These are phyloP conservation scores for Erigeron philadelphicus DNA, from an alignment of 140 eudicot species.

Conservation along the genomic window DNA sequence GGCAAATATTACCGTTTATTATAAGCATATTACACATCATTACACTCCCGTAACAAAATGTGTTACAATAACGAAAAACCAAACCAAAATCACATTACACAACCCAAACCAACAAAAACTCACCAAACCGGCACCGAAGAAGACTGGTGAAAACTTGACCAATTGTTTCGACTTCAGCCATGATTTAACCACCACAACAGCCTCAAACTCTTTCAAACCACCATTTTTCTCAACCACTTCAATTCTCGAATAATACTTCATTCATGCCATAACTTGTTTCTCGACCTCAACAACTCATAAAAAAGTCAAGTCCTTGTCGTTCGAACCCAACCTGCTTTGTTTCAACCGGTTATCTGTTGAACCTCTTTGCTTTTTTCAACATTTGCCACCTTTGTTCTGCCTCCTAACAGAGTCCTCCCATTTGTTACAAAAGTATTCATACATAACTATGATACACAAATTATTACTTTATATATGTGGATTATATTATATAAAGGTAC, in stretches of 20 bases:
- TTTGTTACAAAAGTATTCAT: not conserved
- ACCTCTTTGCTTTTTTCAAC: constrained; percentile 4
- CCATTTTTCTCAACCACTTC: not conserved
- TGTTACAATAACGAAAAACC: too few relatives aligned
- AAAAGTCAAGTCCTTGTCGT: not conserved
- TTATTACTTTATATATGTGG: too few relatives aligned
- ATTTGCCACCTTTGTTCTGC: not conserved
- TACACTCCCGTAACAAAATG: too few relatives aligned
- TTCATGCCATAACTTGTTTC: constrained; percentile 2
- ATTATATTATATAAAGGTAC: too few relatives aligned
- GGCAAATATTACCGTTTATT: too few relatives aligned
- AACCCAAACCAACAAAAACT: too few relatives aligned
- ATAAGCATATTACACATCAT: too few relatives aligned
- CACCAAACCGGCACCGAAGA: too few relatives aligned
- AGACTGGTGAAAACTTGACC: too few relatives aligned
- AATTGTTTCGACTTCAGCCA: too few relatives aligned
- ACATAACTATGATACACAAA: not conserved
- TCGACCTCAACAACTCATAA: not conserved
- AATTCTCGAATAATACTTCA: not conserved
- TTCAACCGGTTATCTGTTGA: not conserved
- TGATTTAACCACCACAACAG: constrained; percentile 15
- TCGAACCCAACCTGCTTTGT: not conserved
- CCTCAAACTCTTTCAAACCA: not conserved
- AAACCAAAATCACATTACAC: too few relatives aligned
- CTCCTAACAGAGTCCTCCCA: not conserved